These are phyloP conservation scores for Kwoniella shandongensis DNA, from an alignment of 768 basidiomycete genomes.

Conservation along the genomic window DNA sequence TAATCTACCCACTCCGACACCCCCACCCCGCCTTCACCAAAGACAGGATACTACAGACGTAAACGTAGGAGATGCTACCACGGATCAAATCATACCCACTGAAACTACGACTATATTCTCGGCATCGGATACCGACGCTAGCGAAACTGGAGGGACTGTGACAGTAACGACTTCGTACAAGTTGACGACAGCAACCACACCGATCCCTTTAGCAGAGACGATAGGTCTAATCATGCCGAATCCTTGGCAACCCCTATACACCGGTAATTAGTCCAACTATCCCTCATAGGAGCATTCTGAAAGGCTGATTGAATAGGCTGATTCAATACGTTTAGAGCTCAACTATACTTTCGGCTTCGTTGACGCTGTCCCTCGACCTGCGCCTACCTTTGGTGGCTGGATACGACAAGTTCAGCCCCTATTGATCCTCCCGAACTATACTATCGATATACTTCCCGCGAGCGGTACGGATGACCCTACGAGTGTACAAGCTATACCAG, in stretches of 20 bases:
- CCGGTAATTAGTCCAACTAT: conserved; percentile 34
- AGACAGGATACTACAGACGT: neutral
- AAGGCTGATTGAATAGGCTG: neutral
- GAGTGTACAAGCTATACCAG: conserved; percentile 20
- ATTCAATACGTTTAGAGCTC: conserved; percentile 23
- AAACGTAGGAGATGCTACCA: neutral
- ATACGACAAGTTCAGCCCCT: conserved; percentile 45
- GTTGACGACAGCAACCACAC: conserved; percentile 18
- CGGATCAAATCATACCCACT: neutral
- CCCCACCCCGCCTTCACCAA: neutral
- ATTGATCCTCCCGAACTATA: conserved; percentile 47
- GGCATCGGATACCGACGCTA: neutral
- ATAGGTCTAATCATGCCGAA: conserved; percentile 53
- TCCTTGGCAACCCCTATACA: conserved; percentile 39
- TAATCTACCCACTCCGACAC: conserved; percentile 10
- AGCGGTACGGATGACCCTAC: conserved; percentile 29
- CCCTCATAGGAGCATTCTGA: neutral
- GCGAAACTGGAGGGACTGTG: neutral
- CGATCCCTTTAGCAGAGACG: conserved; percentile 33
- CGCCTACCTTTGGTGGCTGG: conserved; percentile 41
- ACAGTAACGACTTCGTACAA: conserved; percentile 12
- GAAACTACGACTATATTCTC: neutral
- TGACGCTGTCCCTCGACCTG: conserved; percentile 41
- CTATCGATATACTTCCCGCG: conserved; percentile 42
- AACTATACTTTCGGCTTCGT: conserved; percentile 51